These are phyloP conservation scores for Fusarium agapanthi DNA, from an alignment of 2,329 filamentous ascomycete species.

Conservation along the genomic window DNA sequence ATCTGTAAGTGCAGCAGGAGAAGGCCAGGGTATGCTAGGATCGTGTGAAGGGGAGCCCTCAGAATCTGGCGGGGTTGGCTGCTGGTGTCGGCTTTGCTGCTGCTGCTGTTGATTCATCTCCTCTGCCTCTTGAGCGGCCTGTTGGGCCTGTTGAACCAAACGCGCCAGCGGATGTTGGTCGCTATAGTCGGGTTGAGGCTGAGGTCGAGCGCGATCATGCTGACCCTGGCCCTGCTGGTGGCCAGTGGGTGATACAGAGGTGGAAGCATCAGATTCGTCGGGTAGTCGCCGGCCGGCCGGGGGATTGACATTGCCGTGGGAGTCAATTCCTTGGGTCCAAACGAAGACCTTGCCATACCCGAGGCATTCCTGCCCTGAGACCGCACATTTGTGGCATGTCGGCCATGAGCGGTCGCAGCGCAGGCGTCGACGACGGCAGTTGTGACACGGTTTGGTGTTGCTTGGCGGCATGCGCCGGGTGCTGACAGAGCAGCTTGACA, in stretches of 20 bases:
- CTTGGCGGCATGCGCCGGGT: slow-evolving; percentile 47
- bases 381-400: slow-evolving; percentile 66
- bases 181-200: slow-evolving; percentile 31
- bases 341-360: slow-evolving; percentile 69
- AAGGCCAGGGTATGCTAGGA: slow-evolving; percentile 30
- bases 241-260: slow-evolving; percentile 9
- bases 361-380: slow-evolving; percentile 65
- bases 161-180: slow-evolving; percentile 35
- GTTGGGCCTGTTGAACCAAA: slow-evolving; percentile 18
- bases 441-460: slow-evolving; percentile 63
- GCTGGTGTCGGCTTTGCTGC: slow-evolving; percentile 2
- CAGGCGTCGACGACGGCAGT: slow-evolving; percentile 67
- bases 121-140: slow-evolving; percentile 27
- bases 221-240: slow-evolving; percentile 9
- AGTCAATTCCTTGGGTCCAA: slow-evolving; percentile 64
- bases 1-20: slow-evolving; percentile 54
- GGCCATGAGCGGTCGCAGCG: slow-evolving; percentile 70
- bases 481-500: slow-evolving; percentile 39
- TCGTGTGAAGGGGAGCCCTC: slow-evolving; percentile 5
- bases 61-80: background rate
- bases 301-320: slow-evolving; percentile 56
- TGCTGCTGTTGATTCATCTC: slow-evolving; percentile 17
- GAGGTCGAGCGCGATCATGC: slow-evolving; percentile 14
- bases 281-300: slow-evolving; percentile 36
- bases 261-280: slow-evolving; percentile 31